Base-by-base conservation (phyloP, 371 early-diverging fungal genomes). In the Mucor mucedo region DNA sequence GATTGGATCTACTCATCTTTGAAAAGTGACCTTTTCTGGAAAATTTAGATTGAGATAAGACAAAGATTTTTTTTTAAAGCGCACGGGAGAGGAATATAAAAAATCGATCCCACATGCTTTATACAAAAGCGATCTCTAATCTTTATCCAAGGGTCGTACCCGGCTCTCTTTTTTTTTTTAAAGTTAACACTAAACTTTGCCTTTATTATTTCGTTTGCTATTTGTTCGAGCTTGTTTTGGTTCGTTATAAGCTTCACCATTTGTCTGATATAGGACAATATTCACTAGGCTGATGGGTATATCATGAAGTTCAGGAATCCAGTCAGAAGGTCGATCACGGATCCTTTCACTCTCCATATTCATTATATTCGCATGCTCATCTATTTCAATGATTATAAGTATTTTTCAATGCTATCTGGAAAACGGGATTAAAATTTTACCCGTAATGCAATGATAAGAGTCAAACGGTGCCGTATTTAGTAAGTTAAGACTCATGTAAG, bases 281-380 rank as follows among this genome's bases (percentile, higher is more conserved):
- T 89, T 91, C 48, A 87, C 89, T 48, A 88, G 71, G 27, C 86
- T 79, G 42, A 91, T 88, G 13, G 91, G 87, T 40, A 91, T 83
- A 69, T 91, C 91, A 69, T 88, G 86, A 44, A 91, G 72, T 47
- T 88, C 91, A 1, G 91, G 89, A 33, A 89, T 87, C 68, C 81
- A 84, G 62, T 89, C 89, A 47, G 83, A 76, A 1, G 85, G 83
- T 27, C 70, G 60, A 63, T 57, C 74, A 58, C 49, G 62, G 54
- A 76, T 61, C 39, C 75, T 74, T 58, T 79, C 74, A 32, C 68
- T 70, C 27, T 77, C 69, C 27, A 69, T 64, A 28, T 71, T 55
- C 68, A 80, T 74, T 14, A 86, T 57, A 60, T 87, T 86, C 30
- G 85, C 85, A 59, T 83, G 78, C 58, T 87, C 86, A 60, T 87